Evolutionary conservation across 352 stramenopile species (phyloP), one percentile per base, ranked within the genome.

Genomic region (Globisporangium nunn): DNA sequence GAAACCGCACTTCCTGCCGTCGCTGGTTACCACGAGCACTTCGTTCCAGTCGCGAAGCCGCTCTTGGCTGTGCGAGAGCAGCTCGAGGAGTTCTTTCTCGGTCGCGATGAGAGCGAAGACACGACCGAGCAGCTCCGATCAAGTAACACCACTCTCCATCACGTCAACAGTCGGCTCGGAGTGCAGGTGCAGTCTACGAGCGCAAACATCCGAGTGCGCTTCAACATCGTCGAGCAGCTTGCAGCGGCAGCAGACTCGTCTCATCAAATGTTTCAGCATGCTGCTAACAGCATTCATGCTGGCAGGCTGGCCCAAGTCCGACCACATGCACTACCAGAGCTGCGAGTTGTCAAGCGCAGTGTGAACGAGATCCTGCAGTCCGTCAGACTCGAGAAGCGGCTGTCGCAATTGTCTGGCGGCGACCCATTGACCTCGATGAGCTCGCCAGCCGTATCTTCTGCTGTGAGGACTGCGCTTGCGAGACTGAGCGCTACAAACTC

Each of bases 321-420:
- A 15, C 40, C 39, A 12, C 56, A 56, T 15, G 11, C 48, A 33
- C 30, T 61, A 14, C 56, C 51, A 3, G 45, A 50, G 14, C 15
- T 63, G 35, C 66, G 56, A 0, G 56, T 86, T n/a, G 61, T 88
- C 23, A 88, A 91, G 54, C 74, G 80, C 52, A 88, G 78, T 11
- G 80, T 91, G 2, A 71, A 91, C 18, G 80, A 91, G 59, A 91
- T 87, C 37, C 30, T 91, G 28, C 74, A 80, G 46, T 68, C 74
- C 0, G 67, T 86, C 4, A 73, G 77, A 17, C 49, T 75, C 6
- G 70, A 77, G 30, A 82, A 84, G 37, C 67, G 69, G 1, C 44
- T 83, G 41, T 43, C 55, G 29, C 71, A 66, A 7, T 54, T 64
- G 43, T 58, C 60, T 8, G 53, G 71, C 5, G 43, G 17, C 17